Evolutionary conservation across 2,329 filamentous ascomycete species (phyloP).

Genomic region (Aspergillus hiratsukae): DNA sequence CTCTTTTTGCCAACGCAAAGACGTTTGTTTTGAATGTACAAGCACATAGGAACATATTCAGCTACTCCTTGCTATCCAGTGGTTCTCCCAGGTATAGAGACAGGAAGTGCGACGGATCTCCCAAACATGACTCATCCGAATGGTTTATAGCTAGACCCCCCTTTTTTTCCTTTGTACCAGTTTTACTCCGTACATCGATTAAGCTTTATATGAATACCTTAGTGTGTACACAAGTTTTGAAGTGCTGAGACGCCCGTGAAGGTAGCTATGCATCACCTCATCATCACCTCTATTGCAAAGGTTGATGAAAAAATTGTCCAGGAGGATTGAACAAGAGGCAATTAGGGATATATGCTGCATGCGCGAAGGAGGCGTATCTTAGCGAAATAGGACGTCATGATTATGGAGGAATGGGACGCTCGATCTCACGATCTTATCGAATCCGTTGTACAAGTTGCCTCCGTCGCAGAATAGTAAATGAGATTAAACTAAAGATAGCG

Average conservation of each 20-base stretch:
- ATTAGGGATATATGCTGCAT: neutral
- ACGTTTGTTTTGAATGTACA: neutral
- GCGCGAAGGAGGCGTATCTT: neutral
- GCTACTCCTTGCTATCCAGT: neutral
- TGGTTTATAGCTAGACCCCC: neutral
- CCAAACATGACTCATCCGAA: neutral
- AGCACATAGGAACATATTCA: neutral
- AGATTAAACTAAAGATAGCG: neutral
- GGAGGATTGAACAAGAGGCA: neutral
- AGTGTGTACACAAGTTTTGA: neutral
- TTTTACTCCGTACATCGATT: neutral
- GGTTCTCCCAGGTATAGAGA: neutral
- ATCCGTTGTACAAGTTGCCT: neutral
- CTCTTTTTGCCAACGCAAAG: neutral
- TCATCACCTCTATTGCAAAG: neutral
- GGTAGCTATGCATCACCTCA: neutral
- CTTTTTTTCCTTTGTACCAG: too few species aligned
- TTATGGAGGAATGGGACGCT: neutral
- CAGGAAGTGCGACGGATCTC: neutral
- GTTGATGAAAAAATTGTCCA: neutral
- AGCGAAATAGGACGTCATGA: neutral
- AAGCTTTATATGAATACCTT: neutral
- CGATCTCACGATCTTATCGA: neutral
- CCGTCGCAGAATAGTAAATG: neutral
- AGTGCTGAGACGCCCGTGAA: neutral